Percentiles rank a stretch among this genome's conserved stretches.
phyloP scores from a whole-genome alignment of 306 rosid species.

The Cicer cuneatum region DNA sequence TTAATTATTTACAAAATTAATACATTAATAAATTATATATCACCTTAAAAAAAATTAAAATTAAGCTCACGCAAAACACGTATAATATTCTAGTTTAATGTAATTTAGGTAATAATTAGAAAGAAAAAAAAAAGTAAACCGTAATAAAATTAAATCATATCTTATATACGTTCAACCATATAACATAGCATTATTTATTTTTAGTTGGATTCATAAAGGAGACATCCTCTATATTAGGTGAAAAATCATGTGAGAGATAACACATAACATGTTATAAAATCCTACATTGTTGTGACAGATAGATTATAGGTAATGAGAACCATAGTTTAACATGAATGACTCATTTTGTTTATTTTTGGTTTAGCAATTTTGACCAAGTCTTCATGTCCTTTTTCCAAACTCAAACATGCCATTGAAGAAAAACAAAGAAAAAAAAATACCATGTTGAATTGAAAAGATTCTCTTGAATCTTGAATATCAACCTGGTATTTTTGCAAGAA shows the following conservation, averaged over 20 bases:
- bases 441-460: slow-evolving; percentile 33
- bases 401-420: slow-evolving; percentile 39
- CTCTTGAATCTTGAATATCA: slow-evolving; percentile 47
- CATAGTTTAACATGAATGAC: slow-evolving; percentile 43
- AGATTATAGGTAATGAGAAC: slow-evolving; percentile 30
- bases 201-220: slow-evolving; percentile 30
- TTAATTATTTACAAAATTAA: no score
- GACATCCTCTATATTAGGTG: slow-evolving; percentile 34
- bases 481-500: slow-evolving; percentile 54
- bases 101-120: no score
- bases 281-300: slow-evolving; percentile 24
- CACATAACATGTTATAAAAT: not conserved
- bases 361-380: slow-evolving; percentile 59
- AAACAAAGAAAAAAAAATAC: slow-evolving; percentile 52
- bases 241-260: slow-evolving; percentile 4
- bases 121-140: no score
- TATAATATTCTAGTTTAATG: no score
- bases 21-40: no score
- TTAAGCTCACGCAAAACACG: no score
- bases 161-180: not conserved
- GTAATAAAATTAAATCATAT: no score
- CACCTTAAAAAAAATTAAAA: no score
- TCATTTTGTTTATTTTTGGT: slow-evolving; percentile 40
- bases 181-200: not conserved
- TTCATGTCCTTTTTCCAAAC: slow-evolving; percentile 38